Evolutionary conservation across 2,329 filamentous ascomycete species (phyloP), one percentile per base, ranked within the genome.

Genomic region (Huntiella omanensis): DNA sequence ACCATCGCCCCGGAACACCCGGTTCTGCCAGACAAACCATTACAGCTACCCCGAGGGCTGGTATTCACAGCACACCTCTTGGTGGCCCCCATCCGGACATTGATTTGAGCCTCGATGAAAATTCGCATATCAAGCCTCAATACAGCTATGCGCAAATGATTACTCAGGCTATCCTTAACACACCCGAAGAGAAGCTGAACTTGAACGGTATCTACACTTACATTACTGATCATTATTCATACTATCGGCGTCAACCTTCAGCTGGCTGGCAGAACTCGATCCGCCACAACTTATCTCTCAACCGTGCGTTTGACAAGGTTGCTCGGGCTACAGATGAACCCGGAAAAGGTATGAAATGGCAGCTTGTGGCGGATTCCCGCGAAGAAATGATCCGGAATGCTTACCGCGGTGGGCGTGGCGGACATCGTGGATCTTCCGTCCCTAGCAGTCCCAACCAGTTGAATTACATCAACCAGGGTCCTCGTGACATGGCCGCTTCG

Each of bases 281-380:
- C 53, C 80, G 91, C 10, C 91, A 98, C 60, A 98, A 98, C 55
- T 63, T 98, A 11, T 96, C 91, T 1, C 64, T 98, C 37, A 96
- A 93, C 61, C 94, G 95, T 59, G 77, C 81, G 0, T 98, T 98
- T 57, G 79, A 86, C 55, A 98, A 98, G 61, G 82, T 94, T 6
- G 83, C 91, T 3, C 79, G 91, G 40, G 80, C 83, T 12, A 94
- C 86, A 0, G 85, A 96, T 54, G 91, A 98, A 59, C 91, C 91
- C 16, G 91, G 91, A 10, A 98, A 98, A 60, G 91, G 91, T 22
- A 96, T 95, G 86, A 96, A 96, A 59, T 98, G 91, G 91, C 84
- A 88, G 61, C 87, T 98, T 56, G 77, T 84, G 3, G 72, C 83
- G 1, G 83, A 92, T 52, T 73, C 80, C 53, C 77, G 81, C 42